Base-by-base conservation (phyloP, 306 rosid species). In the apple (Malus domestica) region DNA sequence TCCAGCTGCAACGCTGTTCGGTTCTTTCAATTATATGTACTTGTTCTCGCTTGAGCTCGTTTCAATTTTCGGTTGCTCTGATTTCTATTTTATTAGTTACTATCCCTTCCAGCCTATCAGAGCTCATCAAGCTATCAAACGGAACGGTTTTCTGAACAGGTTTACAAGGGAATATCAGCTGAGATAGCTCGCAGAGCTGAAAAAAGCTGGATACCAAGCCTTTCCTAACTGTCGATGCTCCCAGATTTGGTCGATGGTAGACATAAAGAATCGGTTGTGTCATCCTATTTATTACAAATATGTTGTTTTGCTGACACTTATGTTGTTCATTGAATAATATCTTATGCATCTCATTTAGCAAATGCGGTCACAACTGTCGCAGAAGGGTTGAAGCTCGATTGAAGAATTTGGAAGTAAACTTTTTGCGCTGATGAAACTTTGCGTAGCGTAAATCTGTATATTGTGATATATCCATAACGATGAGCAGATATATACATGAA, bases 1-100 rank as follows among this genome's bases (percentile, higher is more conserved):
- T 76, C 88, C 19, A 86, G 96, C 89, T 85, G 93, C 86, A 76
- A 85, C 29, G 93, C 93, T 65, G 80, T 88, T 81, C 86, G 88
- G 72, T 90, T 90, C 86, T 83, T 83, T 81, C 96, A 90, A 51
- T 83, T 90, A 85, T 90, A 88, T 85, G 93, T 73, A 90, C 29
- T 67, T n/a, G 22, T n/a, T 44, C 25, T 9, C 73, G 63, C 80
- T 55, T 61, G 52, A 44, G 76, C 72, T 49, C 49, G 10, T 67
- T 25, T 75, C 18, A 20, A 55, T 58, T 61, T 49, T 4, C 54
- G 16, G 11, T 40, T 8, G 45, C 11, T 8, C 11, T 40, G 45
- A 40, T 49, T 11, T 49, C 54, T 3, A 49, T 4, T 49, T 55
- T 10, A 42, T 19, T 73, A n/a, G 23, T 19, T 25, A 14, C 19